Conservation (phyloP, 1,284 basidiomycete species). For the Cerioporus squamosus region DNA sequence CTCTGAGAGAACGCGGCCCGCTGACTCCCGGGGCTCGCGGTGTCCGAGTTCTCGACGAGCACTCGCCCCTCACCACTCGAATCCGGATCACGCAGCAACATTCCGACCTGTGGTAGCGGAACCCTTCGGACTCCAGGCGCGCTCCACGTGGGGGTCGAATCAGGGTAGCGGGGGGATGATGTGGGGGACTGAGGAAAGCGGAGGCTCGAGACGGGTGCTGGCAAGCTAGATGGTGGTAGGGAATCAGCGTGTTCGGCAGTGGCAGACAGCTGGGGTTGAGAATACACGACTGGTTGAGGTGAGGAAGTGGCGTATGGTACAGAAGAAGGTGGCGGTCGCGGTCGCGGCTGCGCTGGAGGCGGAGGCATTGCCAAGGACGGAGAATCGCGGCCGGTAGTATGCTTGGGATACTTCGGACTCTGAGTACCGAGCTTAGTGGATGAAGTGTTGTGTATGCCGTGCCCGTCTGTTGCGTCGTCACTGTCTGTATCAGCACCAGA, state of each 20-base stretch:
- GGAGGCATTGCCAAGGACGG: slow-evolving; percentile 5
- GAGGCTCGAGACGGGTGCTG: slow-evolving; percentile 3
- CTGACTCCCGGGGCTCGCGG: slow-evolving; percentile 35
- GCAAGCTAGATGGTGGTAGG: slow-evolving; percentile 18
- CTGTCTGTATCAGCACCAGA: background rate
- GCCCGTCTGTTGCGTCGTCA: background rate
- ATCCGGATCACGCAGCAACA: slow-evolving; percentile 19
- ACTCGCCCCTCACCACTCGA: slow-evolving; percentile 41
- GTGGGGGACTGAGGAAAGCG: slow-evolving; percentile 8
- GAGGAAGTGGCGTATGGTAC: slow-evolving; percentile 12
- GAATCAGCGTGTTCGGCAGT: background rate
- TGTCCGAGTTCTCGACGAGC: slow-evolving; percentile 58
- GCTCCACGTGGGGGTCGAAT: slow-evolving; percentile 2
- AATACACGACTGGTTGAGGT: background rate
- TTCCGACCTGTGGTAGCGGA: slow-evolving; percentile 11
- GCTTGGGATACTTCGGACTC: background rate
- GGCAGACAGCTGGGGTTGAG: background rate
- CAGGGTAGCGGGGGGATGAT: slow-evolving; percentile 3
- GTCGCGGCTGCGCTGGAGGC: slow-evolving; percentile 8
- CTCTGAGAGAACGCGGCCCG: slow-evolving; percentile 3
- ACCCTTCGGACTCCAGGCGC: slow-evolving; percentile 15
- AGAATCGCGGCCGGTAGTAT: background rate
- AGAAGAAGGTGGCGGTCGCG: background rate
- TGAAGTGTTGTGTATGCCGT: background rate
- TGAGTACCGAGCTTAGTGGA: background rate